These are phyloP conservation scores for Capronia americana DNA, from an alignment of 2,329 filamentous ascomycete genomes.

Conservation along the genomic window DNA sequence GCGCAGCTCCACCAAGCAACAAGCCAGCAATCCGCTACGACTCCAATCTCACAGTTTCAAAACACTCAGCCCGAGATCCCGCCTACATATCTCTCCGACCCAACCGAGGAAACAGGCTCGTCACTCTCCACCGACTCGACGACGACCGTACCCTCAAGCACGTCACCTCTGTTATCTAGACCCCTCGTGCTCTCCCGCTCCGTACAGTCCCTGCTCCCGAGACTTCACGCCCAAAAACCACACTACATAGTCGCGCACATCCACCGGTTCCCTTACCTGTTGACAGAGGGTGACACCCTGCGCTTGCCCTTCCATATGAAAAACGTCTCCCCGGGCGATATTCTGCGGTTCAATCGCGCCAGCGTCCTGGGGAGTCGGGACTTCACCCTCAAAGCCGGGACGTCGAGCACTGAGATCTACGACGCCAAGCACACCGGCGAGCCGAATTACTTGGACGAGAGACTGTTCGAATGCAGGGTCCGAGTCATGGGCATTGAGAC, in stretches of 20 bases:
- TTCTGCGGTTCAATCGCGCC: constrained; percentile 86
- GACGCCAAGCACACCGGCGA: constrained; percentile 38
- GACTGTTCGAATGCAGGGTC: constrained; percentile 83
- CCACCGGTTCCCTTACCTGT: constrained; percentile 57
- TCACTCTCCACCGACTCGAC: constrained; percentile 29
- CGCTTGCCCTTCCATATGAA: constrained; percentile 82
- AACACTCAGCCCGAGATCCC: constrained; percentile 42
- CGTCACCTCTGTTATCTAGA: constrained; percentile 34
- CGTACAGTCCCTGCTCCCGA: constrained; percentile 51
- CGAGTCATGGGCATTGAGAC: constrained; percentile 83
- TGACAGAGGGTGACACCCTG: constrained; percentile 70
- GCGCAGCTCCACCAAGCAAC: constrained; percentile 50
- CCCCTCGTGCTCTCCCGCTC: constrained; percentile 52
- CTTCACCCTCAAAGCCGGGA: constrained; percentile 79
- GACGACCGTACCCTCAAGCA: constrained; percentile 34
- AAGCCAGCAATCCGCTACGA: constrained; percentile 30
- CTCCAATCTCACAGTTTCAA: constrained; percentile 41
- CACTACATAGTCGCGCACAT: constrained; percentile 57
- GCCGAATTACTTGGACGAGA: constrained; percentile 73
- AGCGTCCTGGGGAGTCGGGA: constrained; percentile 83
- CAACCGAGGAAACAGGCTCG: constrained; percentile 19
- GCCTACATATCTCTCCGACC: constrained; percentile 41
- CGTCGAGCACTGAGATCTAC: constrained; percentile 49
- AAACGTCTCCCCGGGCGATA: constrained; percentile 77
- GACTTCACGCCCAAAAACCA: constrained; percentile 52